Conservation (phyloP, 768 basidiomycete species). For the Chalciporus sphaerocephalus region DNA sequence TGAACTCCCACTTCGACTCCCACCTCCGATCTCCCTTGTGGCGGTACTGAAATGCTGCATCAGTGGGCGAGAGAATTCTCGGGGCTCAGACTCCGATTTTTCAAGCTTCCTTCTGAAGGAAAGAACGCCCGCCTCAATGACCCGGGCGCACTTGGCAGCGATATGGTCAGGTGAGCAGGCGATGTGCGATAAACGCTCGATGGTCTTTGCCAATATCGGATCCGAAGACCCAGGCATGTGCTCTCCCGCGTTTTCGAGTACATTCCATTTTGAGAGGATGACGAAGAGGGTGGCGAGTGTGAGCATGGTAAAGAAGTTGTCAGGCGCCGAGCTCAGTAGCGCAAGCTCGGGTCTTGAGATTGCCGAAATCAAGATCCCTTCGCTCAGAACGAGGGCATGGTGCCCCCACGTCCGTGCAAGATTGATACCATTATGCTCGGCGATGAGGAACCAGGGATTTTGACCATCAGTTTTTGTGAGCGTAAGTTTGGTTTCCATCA, state of each 20-base stretch:
- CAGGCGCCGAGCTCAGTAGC: conserved; percentile 40
- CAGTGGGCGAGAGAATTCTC: conserved; percentile 17
- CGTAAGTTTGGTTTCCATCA: conserved; percentile 23
- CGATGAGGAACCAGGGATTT: conserved; percentile 31
- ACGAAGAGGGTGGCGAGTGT: conserved; percentile 42
- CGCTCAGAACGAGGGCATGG: conserved; percentile 36
- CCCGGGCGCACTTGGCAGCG: conserved; percentile 40
- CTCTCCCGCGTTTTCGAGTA: conserved; percentile 32
- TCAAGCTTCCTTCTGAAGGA: conserved; percentile 30
- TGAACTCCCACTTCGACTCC: conserved; percentile 13
- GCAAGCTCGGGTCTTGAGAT: conserved; percentile 33
- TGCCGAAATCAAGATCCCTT: conserved; percentile 34
- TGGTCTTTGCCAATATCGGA: conserved; percentile 31
- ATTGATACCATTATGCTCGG: conserved; percentile 33
- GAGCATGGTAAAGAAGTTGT: conserved; percentile 39
- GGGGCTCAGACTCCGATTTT: conserved; percentile 17
- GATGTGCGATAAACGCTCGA: conserved; percentile 33
- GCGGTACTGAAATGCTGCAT: conserved; percentile 20
- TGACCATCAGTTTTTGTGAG: conserved; percentile 16
- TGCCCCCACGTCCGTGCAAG: conserved; percentile 36
- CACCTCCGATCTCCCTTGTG: conserved; percentile 16
- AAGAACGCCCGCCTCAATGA: conserved; percentile 33
- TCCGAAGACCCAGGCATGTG: conserved; percentile 38
- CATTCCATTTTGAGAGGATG: conserved; percentile 40
- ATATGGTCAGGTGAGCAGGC: conserved; percentile 39